phyloP scores from a whole-genome alignment of 495 filamentous ascomycete species.

The Immersiella caudata region DNA sequence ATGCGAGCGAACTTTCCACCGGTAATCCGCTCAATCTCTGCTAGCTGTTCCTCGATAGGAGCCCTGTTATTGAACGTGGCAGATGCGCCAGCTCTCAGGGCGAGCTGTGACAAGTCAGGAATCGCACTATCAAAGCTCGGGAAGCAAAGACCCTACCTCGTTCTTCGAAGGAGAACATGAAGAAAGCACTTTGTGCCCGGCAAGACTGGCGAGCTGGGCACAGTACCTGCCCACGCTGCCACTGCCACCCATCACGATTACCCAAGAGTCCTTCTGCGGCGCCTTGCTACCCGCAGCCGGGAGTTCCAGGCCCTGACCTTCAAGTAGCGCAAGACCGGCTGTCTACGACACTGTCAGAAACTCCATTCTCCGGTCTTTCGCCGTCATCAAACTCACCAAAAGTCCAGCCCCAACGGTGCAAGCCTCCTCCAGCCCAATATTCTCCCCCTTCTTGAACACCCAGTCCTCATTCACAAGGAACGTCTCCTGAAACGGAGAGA shows the following conservation, averaged over 20 bases:
- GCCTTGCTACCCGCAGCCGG: slow-evolving; percentile 27
- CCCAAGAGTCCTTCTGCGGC: slow-evolving; percentile 43
- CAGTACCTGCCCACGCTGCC: slow-evolving; percentile 49
- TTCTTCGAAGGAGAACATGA: slow-evolving; percentile 43
- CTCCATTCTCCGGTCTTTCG: not conserved
- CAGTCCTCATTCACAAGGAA: slow-evolving; percentile 49
- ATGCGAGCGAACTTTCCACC: slow-evolving; percentile 42
- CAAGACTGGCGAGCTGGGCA: slow-evolving; percentile 41
- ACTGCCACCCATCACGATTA: slow-evolving; percentile 47
- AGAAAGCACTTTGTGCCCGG: slow-evolving; percentile 48
- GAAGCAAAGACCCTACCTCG: slow-evolving; percentile 25
- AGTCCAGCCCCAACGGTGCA: slow-evolving; percentile 46
- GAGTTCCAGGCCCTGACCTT: slow-evolving; percentile 35
- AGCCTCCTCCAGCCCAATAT: slow-evolving; percentile 38
- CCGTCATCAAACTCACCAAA: slow-evolving; percentile 28
- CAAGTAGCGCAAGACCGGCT: slow-evolving; percentile 29
- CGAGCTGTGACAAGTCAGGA: slow-evolving; percentile 21
- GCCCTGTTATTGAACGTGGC: slow-evolving; percentile 45
- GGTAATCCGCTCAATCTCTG: slow-evolving; percentile 42
- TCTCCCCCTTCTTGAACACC: slow-evolving; percentile 37
- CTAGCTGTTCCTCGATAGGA: slow-evolving; percentile 39
- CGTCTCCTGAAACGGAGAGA: slow-evolving; percentile 51
- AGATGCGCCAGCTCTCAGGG: slow-evolving; percentile 38
- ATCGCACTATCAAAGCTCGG: not conserved
- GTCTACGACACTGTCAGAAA: slow-evolving; percentile 24